Percentiles rank a stretch among this genome's conserved stretches.
Conservation (phyloP, 73 alveolate genomes). For the Paraurostyla sp. region DNA sequence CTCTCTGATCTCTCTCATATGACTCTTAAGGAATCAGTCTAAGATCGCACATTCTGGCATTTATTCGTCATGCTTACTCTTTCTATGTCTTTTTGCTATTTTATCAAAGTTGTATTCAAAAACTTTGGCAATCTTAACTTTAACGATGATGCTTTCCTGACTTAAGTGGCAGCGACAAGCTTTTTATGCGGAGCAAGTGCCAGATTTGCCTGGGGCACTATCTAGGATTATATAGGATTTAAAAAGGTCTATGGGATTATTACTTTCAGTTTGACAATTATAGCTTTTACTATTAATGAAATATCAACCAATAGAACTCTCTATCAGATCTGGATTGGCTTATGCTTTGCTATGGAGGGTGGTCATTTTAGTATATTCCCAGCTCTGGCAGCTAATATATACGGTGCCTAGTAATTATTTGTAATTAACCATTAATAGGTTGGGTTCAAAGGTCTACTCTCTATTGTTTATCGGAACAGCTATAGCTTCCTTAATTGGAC, state of each 20-base stretch:
- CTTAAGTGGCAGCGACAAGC: conserved; percentile 9
- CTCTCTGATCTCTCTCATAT: neutral
- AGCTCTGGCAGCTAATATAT: neutral
- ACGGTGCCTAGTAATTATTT: conserved; percentile 17
- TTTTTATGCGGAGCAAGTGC: conserved; percentile 9
- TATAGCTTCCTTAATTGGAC: conserved; percentile 26
- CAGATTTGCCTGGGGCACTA: conserved; percentile 17
- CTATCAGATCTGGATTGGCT: conserved; percentile 10
- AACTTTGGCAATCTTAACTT: conserved; percentile 20
- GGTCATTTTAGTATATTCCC: conserved; percentile 35
- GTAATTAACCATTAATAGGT: neutral
- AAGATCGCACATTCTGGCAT: conserved; percentile 29
- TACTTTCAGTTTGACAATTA: neutral
- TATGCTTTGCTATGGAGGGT: conserved; percentile 36
- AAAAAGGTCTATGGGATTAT: conserved; percentile 15
- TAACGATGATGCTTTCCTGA: neutral
- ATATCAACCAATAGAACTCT: neutral
- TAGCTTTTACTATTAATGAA: conserved; percentile 15
- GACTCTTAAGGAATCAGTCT: conserved; percentile 13
- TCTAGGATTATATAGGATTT: neutral
- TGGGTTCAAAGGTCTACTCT: conserved; percentile 33
- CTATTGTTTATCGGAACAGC: conserved; percentile 30
- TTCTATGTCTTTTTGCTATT: conserved; percentile 18
- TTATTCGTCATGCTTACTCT: conserved; percentile 23
- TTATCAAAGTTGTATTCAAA: conserved; percentile 23